These are phyloP conservation scores for Neurospora africana DNA, from an alignment of 495 filamentous ascomycete species.

Conservation along the genomic window DNA sequence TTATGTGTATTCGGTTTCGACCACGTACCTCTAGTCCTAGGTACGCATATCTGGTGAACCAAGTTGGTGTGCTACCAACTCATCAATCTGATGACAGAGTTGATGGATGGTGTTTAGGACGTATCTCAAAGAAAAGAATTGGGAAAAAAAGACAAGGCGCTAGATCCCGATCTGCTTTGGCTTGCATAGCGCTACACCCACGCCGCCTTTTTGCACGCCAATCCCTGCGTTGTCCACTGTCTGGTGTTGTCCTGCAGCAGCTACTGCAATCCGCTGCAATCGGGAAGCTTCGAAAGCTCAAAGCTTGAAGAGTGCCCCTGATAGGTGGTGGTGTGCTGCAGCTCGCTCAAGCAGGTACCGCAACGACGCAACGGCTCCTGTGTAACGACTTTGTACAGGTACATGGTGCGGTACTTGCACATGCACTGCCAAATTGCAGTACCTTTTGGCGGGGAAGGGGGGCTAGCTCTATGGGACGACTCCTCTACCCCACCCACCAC, in stretches of 20 bases:
- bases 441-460: background rate
- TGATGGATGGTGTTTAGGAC: background rate
- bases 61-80: background rate
- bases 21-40: too few relatives aligned
- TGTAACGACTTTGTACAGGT: background rate
- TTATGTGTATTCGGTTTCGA: too few relatives aligned
- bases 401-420: background rate
- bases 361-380: background rate
- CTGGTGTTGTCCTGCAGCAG: background rate
- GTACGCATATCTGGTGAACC: too few relatives aligned
- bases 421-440: background rate
- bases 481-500: background rate
- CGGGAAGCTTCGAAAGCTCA: background rate
- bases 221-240: background rate
- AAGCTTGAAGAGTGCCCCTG: too few relatives aligned
- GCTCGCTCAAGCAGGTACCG: background rate
- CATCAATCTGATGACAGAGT: background rate
- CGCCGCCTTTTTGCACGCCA: background rate
- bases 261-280: background rate
- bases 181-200: background rate
- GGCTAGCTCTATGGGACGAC: background rate
- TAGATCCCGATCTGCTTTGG: background rate
- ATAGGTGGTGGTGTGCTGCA: background rate
- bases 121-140: background rate
- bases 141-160: background rate